Evolutionary conservation across 768 basidiomycete species (phyloP).

Genomic region (Naganishia kalamii): DNA sequence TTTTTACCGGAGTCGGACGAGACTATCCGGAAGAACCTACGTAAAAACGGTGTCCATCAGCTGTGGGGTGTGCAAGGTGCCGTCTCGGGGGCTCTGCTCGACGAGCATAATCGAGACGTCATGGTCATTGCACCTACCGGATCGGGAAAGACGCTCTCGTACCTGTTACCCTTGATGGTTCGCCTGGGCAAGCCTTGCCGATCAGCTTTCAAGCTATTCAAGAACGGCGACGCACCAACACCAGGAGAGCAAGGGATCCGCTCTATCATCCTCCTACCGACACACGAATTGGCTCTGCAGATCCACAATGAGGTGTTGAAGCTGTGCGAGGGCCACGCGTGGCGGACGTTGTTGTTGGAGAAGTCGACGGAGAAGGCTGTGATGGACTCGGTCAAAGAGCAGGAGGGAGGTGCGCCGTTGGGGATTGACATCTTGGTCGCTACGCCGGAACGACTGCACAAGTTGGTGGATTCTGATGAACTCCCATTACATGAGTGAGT

Average conservation of each 20-base stretch:
- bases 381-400: constrained; percentile 14
- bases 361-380: constrained; percentile 83
- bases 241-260: constrained; percentile 57
- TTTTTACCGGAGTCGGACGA: constrained; percentile 17
- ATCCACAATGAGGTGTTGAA: constrained; percentile 86
- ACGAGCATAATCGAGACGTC: constrained; percentile 57
- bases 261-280: constrained; percentile 79
- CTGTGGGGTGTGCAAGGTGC: constrained; percentile 43
- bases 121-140: constrained; percentile 95
- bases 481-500: constrained; percentile 69
- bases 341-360: constrained; percentile 74
- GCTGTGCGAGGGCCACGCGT: constrained; percentile 61
- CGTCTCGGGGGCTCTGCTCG: constrained; percentile 35
- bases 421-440: constrained; percentile 73
- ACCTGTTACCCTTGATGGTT: constrained; percentile 72
- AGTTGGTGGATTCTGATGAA: constrained; percentile 63
- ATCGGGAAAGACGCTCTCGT: constrained; percentile 91
- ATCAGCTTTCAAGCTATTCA: constrained; percentile 32
- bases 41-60: constrained; percentile 25
- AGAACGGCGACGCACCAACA: constrained; percentile 7
- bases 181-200: constrained; percentile 36
- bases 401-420: constrained; percentile 28
- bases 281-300: constrained; percentile 90
- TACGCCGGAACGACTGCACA: constrained; percentile 82
- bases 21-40: constrained; percentile 29